Conservation (phyloP, 2,329 filamentous ascomycete species). For the Ophiostoma sp. region DNA sequence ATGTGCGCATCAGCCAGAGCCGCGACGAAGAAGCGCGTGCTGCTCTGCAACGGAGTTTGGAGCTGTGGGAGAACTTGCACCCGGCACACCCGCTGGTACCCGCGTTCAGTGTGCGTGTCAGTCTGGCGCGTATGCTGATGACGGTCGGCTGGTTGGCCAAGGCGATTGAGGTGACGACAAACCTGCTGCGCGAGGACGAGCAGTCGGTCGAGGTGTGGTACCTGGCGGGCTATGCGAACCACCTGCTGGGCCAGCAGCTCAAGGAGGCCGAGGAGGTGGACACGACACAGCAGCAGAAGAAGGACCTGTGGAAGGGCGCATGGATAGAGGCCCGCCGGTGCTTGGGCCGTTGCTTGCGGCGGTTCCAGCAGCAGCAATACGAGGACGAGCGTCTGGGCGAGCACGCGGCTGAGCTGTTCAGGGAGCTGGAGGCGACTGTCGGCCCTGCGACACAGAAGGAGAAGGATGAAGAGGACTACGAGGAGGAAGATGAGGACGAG, state of each 20-base stretch:
- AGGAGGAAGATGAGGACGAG: constrained; percentile 53
- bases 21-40: constrained; percentile 75
- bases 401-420: constrained; percentile 71
- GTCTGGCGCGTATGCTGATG: constrained; percentile 80
- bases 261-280: constrained; percentile 38
- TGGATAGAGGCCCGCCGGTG: constrained; percentile 78
- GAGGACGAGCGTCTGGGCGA: constrained; percentile 77
- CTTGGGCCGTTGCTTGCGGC: constrained; percentile 75
- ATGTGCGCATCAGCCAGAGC: constrained; percentile 86
- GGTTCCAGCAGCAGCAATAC: constrained; percentile 79
- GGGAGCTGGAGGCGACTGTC: constrained; percentile 62
- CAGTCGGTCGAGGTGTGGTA: constrained; percentile 96
- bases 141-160: constrained; percentile 85
- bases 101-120: constrained; percentile 83
- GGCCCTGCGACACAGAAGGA: constrained; percentile 57
- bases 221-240: constrained; percentile 89
- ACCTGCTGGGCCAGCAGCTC: constrained; percentile 72
- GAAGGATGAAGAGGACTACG: constrained; percentile 54
- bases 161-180: constrained; percentile 80
- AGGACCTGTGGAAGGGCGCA: constrained; percentile 57
- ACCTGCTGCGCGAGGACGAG: constrained; percentile 85
- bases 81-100: constrained; percentile 72
- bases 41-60: constrained; percentile 76
- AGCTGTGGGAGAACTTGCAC: constrained; percentile 77
- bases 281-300: background rate